A percentile compares a stretch with the other conserved stretches of the same genome.
These are phyloP conservation scores for Suillus placidus DNA, from an alignment of 768 basidiomycete species.

Conservation along the genomic window DNA sequence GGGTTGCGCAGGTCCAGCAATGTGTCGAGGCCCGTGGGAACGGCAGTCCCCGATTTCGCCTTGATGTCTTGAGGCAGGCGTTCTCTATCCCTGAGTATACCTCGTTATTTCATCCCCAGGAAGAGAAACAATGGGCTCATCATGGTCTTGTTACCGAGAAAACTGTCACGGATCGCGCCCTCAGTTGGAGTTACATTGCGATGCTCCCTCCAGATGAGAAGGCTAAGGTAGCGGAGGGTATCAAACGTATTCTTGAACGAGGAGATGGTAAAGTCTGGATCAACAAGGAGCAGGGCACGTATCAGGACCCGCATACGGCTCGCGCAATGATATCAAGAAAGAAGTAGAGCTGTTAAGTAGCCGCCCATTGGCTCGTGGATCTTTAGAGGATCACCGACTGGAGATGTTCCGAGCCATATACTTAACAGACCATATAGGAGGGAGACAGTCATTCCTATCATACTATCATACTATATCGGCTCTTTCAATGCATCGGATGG, in stretches of 20 bases:
- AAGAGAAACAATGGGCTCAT: conserved; percentile 60
- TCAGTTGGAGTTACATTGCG: conserved; percentile 86
- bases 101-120: conserved; percentile 56
- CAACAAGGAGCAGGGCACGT: conserved; percentile 68
- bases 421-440: not conserved
- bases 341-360: conserved; percentile 31
- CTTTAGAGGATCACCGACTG: not conserved
- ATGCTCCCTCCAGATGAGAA: conserved; percentile 60
- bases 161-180: conserved; percentile 64
- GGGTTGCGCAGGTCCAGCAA: conserved; percentile 76
- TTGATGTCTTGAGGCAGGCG: conserved; percentile 68
- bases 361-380: not conserved
- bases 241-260: conserved; percentile 56
- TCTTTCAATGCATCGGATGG: not conserved
- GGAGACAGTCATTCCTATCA: not conserved
- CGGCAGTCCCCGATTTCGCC: conserved; percentile 82
- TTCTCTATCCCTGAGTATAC: conserved; percentile 68
- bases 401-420: not conserved
- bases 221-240: conserved; percentile 48
- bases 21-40: conserved; percentile 61
- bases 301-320: conserved; percentile 80
- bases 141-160: conserved; percentile 54
- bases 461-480: not conserved
- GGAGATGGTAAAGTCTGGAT: conserved; percentile 78
- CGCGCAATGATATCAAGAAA: conserved; percentile 54